Evolutionary conservation across 345 rosid genomes (phyloP).

Genomic region (Brassica incana): DNA sequence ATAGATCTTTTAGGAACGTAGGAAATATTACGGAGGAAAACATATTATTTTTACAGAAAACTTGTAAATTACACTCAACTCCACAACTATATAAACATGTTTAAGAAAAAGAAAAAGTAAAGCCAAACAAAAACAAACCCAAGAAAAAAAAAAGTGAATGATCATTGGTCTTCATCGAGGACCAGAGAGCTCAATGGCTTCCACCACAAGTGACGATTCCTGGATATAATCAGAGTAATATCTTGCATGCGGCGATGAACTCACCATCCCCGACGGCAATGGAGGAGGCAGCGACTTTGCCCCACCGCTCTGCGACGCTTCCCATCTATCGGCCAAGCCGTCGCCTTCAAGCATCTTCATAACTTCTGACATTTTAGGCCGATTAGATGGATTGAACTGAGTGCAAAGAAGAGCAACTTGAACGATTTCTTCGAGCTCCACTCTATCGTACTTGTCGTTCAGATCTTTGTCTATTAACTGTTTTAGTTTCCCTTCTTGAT

Average conservation of each 20-base stretch:
- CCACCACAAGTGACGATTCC: constrained; percentile 85
- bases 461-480: constrained; percentile 83
- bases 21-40: background rate
- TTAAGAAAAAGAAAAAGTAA: background rate
- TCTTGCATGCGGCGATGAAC: constrained; percentile 32
- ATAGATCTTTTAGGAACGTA: too few relatives aligned
- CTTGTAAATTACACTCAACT: constrained; percentile 38
- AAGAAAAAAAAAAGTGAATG: background rate
- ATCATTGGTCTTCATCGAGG: constrained; percentile 54
- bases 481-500: constrained; percentile 72
- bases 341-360: constrained; percentile 84
- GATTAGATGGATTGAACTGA: constrained; percentile 60
- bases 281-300: constrained; percentile 43
- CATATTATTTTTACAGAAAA: constrained; percentile 45
- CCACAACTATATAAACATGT: constrained; percentile 36
- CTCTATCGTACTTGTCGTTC: constrained; percentile 53
- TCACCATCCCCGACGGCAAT: constrained; percentile 30
- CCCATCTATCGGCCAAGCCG: constrained; percentile 86
- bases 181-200: constrained; percentile 98
- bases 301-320: constrained; percentile 56
- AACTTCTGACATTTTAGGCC: constrained; percentile 85
- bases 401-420: constrained; percentile 85
- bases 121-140: background rate
- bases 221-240: constrained; percentile 77
- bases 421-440: constrained; percentile 75